Conservation (phyloP, 345 rosid species). For the Bruguiera parviflora region DNA sequence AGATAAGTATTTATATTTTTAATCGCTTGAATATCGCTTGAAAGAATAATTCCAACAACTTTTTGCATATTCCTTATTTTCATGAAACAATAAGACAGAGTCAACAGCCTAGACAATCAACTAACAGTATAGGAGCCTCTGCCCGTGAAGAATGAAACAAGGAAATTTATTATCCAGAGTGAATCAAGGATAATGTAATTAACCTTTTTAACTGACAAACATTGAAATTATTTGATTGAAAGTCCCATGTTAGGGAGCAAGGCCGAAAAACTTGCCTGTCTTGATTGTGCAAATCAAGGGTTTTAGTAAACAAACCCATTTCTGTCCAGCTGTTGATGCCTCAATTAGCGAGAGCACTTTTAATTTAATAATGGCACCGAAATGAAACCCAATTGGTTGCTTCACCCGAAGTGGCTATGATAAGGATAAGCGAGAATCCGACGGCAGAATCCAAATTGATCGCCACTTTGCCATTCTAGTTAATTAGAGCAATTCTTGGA, state of each 20-base stretch:
- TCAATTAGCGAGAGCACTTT: not conserved
- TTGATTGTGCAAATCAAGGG: not conserved
- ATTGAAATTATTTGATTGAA: constrained; percentile 5
- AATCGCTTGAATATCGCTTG: too few species aligned
- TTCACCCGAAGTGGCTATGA: constrained; percentile 6
- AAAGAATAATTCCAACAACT: too few species aligned
- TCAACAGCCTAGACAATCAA: not conserved
- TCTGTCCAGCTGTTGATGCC: constrained; percentile 10
- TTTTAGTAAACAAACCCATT: not conserved
- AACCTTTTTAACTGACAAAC: not conserved
- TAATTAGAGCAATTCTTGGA: not conserved
- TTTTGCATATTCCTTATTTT: too few species aligned
- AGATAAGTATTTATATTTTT: too few species aligned
- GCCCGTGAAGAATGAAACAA: constrained; percentile 2
- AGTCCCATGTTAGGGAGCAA: constrained; percentile 23
- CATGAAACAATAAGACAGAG: not conserved
- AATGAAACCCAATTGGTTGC: constrained; percentile 5
- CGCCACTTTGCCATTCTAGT: not conserved
- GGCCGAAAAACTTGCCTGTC: not conserved
- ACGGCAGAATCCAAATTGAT: not conserved
- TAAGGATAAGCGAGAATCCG: constrained; percentile 15
- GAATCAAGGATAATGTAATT: not conserved
- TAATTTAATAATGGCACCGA: not conserved
- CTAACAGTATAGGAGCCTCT: too few species aligned
- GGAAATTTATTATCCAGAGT: not conserved